Evolutionary conservation across 2,329 filamentous ascomycete genomes (phyloP), one percentile per base, ranked within the genome.

Genomic region (Seiridium unicorne): DNA sequence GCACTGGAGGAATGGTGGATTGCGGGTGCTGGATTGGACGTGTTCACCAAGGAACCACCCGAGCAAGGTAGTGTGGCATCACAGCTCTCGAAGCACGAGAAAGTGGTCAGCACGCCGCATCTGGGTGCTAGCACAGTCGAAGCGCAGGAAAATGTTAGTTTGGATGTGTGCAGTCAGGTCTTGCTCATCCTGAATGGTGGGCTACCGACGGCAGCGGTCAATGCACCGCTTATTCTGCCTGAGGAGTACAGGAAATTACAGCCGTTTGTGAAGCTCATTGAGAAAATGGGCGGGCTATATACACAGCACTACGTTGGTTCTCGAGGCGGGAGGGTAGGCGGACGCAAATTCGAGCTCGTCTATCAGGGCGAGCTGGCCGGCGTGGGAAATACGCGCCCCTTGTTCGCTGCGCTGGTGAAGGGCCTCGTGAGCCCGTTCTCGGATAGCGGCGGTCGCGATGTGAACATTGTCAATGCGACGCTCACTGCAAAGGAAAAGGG

Each of bases 381-480:
- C 13, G 83, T 93, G 62, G 84, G 84, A 62, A 93, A 91, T 65
- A 94, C 91, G 1, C 88, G 91, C 55, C 91, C 91, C 0, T 81
- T 95, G 2, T 92, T 91, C 64, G 90, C 91, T 0, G 91, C 91
- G 0, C 77, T 94, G 1, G 85, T 94, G 64, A 93, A 93, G 71
- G 91, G 91, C 0, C 81, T 95, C 0, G 82, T 91, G 5, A 82
- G 84, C 1, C 85, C 86, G 1, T 89, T 94, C 65, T 89, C 85
- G 59, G 86, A 87, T 60, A 79, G 82, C 0, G 87, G 89, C 44
- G 87, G 84, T 0, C 73, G 85, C 10, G 88, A 90, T 68, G 88
- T 93, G 67, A 94, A 93, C 75, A 92, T 95, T 61, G 91, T 95
- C 66, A 94, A 95, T 68, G 91, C 91, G 0, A 83, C 86, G 48